These are phyloP conservation scores for Clonostachys chloroleuca DNA, from an alignment of 2,329 filamentous ascomycete species.

Conservation along the genomic window DNA sequence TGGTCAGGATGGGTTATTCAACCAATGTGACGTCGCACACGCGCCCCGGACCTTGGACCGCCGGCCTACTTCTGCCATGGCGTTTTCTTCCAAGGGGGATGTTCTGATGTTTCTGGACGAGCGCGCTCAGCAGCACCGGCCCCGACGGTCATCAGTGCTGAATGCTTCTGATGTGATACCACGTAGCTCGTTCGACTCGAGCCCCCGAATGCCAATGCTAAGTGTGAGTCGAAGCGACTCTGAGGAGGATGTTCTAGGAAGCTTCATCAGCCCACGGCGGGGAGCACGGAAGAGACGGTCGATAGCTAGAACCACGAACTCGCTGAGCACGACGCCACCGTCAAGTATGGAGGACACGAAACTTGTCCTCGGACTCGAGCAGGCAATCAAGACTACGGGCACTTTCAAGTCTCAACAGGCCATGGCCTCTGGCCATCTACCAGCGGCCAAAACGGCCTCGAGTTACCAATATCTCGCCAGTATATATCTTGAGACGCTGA, in stretches of 20 bases:
- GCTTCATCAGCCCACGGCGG: constrained; percentile 48
- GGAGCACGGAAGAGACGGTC: constrained; percentile 34
- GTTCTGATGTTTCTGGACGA: constrained; percentile 60
- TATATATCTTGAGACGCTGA: constrained; percentile 51
- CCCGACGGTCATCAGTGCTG: constrained; percentile 25
- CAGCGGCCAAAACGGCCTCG: constrained; percentile 42
- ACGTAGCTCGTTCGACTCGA: constrained; percentile 30
- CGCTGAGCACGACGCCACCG: constrained; percentile 52
- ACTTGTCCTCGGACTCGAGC: constrained; percentile 47
- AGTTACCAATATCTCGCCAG: constrained; percentile 52
- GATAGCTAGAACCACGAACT: constrained; percentile 35
- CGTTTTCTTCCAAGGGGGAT: constrained; percentile 56
- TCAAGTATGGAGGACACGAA: constrained; percentile 23
- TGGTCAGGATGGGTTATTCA: constrained; percentile 57
- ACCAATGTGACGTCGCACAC: constrained; percentile 62
- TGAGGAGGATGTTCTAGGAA: constrained; percentile 53
- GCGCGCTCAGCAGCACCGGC: constrained; percentile 35
- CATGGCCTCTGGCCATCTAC: constrained; percentile 57
- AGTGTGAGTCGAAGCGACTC: constrained; percentile 60
- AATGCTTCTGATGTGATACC: constrained; percentile 44
- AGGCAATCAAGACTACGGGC: constrained; percentile 53
- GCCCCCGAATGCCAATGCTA: constrained; percentile 37
- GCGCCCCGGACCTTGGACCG: constrained; percentile 60
- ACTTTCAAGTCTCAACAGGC: constrained; percentile 55
- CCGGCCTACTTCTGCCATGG: constrained; percentile 55